Percentiles rank a stretch among this genome's conserved stretches.
These are phyloP conservation scores for Byssoonygena ceratinophila DNA, from an alignment of 2,329 filamentous ascomycete species.

Conservation along the genomic window DNA sequence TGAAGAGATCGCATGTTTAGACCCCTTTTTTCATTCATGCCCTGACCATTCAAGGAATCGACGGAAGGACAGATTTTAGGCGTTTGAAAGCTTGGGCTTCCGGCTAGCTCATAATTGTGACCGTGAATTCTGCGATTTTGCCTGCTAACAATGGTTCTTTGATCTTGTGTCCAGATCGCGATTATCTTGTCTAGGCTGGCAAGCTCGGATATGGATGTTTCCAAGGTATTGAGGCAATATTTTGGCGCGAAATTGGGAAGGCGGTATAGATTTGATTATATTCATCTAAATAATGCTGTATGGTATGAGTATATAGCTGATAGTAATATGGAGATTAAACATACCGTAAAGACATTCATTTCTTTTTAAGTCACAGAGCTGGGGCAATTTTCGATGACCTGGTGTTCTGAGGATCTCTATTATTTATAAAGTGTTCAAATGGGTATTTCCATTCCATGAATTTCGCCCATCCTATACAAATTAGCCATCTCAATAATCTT, in stretches of 20 bases:
- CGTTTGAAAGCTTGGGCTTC: too few relatives aligned
- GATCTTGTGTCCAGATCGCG: too few relatives aligned
- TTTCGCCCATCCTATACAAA: slow-evolving; percentile 64
- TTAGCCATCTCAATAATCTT: too few relatives aligned
- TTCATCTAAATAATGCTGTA: background rate
- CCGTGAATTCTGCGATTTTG: too few relatives aligned
- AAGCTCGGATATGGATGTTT: too few relatives aligned
- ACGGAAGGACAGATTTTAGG: too few relatives aligned
- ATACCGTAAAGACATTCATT: background rate
- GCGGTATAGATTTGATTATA: background rate
- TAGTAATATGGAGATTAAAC: background rate
- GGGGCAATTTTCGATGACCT: background rate
- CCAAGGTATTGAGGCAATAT: too few relatives aligned
- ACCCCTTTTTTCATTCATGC: background rate
- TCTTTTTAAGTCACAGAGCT: background rate
- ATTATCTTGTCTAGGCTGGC: too few relatives aligned
- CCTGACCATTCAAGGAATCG: background rate
- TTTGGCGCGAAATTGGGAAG: background rate
- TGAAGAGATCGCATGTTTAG: background rate
- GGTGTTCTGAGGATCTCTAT: background rate
- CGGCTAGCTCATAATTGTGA: too few relatives aligned
- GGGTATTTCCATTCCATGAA: slow-evolving; percentile 94
- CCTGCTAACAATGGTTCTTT: too few relatives aligned
- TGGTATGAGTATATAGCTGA: background rate
- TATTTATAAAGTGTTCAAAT: slow-evolving; percentile 50